Percentiles rank a stretch among this genome's conserved stretches.
These are phyloP conservation scores for Solanum medicagineum DNA, from an alignment of 257 asterid genomes.

Conservation along the genomic window DNA sequence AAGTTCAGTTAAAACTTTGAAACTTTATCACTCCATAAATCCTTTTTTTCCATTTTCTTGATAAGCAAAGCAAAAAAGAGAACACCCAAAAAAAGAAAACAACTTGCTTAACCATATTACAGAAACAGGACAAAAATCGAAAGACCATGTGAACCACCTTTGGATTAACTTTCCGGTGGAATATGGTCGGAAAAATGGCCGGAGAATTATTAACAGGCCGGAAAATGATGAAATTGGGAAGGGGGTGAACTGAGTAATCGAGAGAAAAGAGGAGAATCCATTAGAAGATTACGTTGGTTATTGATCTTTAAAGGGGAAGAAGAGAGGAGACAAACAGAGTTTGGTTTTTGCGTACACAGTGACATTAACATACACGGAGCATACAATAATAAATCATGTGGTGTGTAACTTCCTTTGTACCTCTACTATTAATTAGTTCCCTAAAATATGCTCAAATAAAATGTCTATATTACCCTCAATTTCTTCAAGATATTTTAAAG, in stretches of 20 bases:
- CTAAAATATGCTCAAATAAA: background rate
- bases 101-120: background rate
- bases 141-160: constrained; percentile 12
- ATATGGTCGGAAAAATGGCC: constrained; percentile 3
- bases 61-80: background rate
- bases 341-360: background rate
- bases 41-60: background rate
- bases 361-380: background rate
- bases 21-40: background rate
- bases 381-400: constrained; percentile 5
- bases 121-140: background rate
- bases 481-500: background rate
- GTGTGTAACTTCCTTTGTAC: background rate
- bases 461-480: background rate
- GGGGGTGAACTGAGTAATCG: constrained; percentile 12
- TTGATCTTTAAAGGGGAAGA: constrained; percentile 17
- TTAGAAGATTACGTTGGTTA: constrained; percentile 17
- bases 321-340: constrained; percentile 28
- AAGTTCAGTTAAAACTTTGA: background rate
- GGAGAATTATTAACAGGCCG: constrained; percentile 14
- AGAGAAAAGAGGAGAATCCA: constrained; percentile 21
- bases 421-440: background rate
- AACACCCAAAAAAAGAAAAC: background rate
- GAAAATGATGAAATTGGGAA: constrained; percentile 25
- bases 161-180: background rate